phyloP scores from a whole-genome alignment of 331 rosid species.

The Saraca asoca region DNA sequence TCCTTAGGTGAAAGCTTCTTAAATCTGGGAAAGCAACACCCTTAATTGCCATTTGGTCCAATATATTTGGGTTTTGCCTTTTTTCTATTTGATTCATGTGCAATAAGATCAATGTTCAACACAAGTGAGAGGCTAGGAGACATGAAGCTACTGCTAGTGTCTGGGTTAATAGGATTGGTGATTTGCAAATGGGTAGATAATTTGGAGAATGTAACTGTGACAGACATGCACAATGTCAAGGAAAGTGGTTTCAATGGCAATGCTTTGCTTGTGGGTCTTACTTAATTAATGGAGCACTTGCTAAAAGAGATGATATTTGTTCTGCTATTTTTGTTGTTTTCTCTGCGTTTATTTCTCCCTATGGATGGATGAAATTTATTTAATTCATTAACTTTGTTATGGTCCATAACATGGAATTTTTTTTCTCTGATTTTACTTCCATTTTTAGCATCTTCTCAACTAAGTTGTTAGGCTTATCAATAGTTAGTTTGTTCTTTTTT shows the following conservation, averaged over 20 bases:
- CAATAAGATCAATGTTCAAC: slow-evolving; percentile 30
- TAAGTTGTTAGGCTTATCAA: not conserved
- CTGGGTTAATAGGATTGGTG: slow-evolving; percentile 41
- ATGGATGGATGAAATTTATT: not conserved
- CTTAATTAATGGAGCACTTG: slow-evolving; percentile 50
- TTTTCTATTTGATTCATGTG: no score
- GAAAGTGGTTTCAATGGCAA: slow-evolving; percentile 34
- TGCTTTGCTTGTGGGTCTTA: slow-evolving; percentile 52
- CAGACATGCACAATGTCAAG: slow-evolving; percentile 35
- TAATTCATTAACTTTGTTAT: not conserved
- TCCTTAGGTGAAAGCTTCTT: slow-evolving; percentile 9
- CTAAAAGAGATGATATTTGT: slow-evolving; percentile 57
- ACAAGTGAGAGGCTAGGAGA: slow-evolving; percentile 20
- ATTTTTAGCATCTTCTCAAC: slow-evolving; percentile 7
- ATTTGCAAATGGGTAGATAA: slow-evolving; percentile 39
- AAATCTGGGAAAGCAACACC: slow-evolving; percentile 12
- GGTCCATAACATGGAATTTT: not conserved
- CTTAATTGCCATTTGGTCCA: slow-evolving; percentile 15
- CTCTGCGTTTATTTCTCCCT: slow-evolving; percentile 27
- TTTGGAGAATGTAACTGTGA: slow-evolving; percentile 39
- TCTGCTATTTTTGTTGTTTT: not conserved
- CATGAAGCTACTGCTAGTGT: slow-evolving; percentile 34
- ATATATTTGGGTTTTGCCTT: no score
- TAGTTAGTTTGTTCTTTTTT: slow-evolving; percentile 27
- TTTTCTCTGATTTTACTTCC: not conserved